Percentiles rank a stretch among this genome's conserved stretches.
phyloP scores from a whole-genome alignment of 2,329 filamentous ascomycete species.

The Xylariaceae sp. region DNA sequence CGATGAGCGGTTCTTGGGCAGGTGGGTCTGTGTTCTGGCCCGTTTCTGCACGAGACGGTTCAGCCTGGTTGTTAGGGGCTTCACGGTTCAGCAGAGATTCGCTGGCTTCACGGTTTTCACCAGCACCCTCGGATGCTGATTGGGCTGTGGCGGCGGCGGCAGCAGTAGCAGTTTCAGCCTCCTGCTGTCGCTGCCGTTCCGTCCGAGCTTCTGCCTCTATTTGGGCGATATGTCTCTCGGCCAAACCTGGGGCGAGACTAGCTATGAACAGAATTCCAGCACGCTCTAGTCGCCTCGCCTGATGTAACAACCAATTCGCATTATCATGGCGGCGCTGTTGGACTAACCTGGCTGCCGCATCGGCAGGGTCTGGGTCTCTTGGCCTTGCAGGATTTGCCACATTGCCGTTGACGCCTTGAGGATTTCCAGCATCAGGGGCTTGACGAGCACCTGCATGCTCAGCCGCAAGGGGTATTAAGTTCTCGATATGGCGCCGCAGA shows the following conservation, averaged over 20 bases:
- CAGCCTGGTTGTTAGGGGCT: slow-evolving; percentile 1
- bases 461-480: slow-evolving; percentile 60
- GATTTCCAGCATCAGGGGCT: slow-evolving; percentile 36
- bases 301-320: slow-evolving; percentile 55
- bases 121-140: slow-evolving; percentile 17
- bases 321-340: slow-evolving; percentile 53
- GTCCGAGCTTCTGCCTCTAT: slow-evolving; percentile 58
- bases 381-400: slow-evolving; percentile 38
- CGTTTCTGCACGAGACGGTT: background rate
- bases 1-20: background rate
- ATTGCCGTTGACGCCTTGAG: slow-evolving; percentile 36
- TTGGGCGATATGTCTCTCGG: slow-evolving; percentile 67
- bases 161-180: slow-evolving; percentile 46
- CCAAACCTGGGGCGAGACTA: slow-evolving; percentile 69
- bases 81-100: slow-evolving; percentile 1
- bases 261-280: slow-evolving; percentile 68
- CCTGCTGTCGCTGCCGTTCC: slow-evolving; percentile 52
- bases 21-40: background rate
- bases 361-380: slow-evolving; percentile 49
- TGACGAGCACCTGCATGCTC: slow-evolving; percentile 33
- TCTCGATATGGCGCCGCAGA: slow-evolving; percentile 63
- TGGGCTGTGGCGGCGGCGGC: slow-evolving; percentile 44
- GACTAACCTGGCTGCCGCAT: slow-evolving; percentile 61
- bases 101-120: background rate
- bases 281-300: slow-evolving; percentile 62